Conservation (phyloP, 139 green algal genomes). For the Zygnema circumcarinatum region DNA sequence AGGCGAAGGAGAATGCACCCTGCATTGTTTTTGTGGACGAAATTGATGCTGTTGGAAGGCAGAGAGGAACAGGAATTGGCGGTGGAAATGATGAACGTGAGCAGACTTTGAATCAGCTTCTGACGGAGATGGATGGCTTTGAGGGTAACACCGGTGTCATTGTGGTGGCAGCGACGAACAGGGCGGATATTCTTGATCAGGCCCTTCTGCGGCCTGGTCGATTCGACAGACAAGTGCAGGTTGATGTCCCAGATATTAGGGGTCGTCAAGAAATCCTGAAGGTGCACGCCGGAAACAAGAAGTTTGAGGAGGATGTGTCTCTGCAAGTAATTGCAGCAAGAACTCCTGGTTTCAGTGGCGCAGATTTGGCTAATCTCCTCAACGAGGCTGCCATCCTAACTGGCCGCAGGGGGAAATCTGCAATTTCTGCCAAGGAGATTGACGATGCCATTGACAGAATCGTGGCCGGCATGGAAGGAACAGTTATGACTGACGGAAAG, state of each 20-base stretch:
- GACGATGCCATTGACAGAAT: constrained; percentile 96
- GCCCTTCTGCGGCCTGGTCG: constrained; percentile 96
- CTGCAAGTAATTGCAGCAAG: constrained; percentile 92
- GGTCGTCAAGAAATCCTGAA: constrained; percentile 93
- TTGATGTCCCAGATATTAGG: constrained; percentile 96
- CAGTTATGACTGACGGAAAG: constrained; percentile 95
- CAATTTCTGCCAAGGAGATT: constrained; percentile 84
- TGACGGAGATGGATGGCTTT: constrained; percentile 96
- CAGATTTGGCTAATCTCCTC: constrained; percentile 97
- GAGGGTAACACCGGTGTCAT: constrained; percentile 99
- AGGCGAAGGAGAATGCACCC: constrained; percentile 97
- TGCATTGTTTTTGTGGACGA: constrained; percentile 99
- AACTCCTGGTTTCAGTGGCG: constrained; percentile 92
- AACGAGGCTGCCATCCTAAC: constrained; percentile 99
- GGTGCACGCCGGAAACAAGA: constrained; percentile 96
- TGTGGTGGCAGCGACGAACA: constrained; percentile 96
- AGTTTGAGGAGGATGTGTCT: constrained; percentile 90
- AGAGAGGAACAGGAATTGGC: constrained; percentile 91
- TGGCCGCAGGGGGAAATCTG: constrained; percentile 81
- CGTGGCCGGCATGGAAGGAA: constrained; percentile 97
- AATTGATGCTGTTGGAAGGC: constrained; percentile 96
- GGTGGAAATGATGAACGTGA: constrained; percentile 97
- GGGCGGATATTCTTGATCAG: constrained; percentile 96
- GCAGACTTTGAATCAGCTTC: constrained; percentile 84
- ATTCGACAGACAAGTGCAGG: constrained; percentile 92